Percentiles rank a stretch among this genome's conserved stretches.
phyloP scores from a whole-genome alignment of 2,329 filamentous ascomycete genomes.

The Xylariaceae sp. region DNA sequence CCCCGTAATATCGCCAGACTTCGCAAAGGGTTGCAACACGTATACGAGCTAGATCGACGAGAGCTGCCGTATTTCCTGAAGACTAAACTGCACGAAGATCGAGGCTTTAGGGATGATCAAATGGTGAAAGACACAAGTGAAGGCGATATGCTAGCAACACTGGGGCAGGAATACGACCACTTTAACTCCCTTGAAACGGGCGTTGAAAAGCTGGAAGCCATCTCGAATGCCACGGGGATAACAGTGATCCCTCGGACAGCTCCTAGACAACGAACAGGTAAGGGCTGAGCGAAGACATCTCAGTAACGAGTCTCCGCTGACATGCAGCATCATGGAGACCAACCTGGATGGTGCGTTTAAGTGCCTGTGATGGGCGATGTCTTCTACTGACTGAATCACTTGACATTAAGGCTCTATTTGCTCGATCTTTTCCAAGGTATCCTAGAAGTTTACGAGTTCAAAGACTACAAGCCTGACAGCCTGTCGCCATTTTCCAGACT shows the following conservation, averaged over 20 bases:
- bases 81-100: constrained; percentile 7
- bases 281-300: neutral
- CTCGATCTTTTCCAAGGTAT: constrained; percentile 13
- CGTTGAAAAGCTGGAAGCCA: constrained; percentile 14
- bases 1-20: constrained; percentile 13
- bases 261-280: constrained; percentile 13
- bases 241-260: constrained; percentile 12
- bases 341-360: constrained; percentile 13
- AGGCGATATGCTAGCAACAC: constrained; percentile 1
- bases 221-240: constrained; percentile 10
- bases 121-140: neutral
- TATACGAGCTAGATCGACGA: constrained; percentile 11
- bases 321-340: constrained; percentile 4
- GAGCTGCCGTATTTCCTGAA: constrained; percentile 12
- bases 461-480: neutral
- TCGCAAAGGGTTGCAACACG: constrained; percentile 12
- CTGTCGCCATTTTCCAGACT: neutral
- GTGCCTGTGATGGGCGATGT: too few species aligned
- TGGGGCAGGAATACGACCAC: neutral
- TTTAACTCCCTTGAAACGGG: constrained; percentile 4
- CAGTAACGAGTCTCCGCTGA: constrained; percentile 1
- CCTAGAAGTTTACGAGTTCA: constrained; percentile 18
- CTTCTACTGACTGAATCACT: neutral
- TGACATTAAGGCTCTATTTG: constrained; percentile 18
- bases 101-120: neutral